A percentile compares a stretch with the other conserved stretches of the same genome.
phyloP scores from a whole-genome alignment of 371 early-diverging fungal genomes.

The Pancytospora philotis region DNA sequence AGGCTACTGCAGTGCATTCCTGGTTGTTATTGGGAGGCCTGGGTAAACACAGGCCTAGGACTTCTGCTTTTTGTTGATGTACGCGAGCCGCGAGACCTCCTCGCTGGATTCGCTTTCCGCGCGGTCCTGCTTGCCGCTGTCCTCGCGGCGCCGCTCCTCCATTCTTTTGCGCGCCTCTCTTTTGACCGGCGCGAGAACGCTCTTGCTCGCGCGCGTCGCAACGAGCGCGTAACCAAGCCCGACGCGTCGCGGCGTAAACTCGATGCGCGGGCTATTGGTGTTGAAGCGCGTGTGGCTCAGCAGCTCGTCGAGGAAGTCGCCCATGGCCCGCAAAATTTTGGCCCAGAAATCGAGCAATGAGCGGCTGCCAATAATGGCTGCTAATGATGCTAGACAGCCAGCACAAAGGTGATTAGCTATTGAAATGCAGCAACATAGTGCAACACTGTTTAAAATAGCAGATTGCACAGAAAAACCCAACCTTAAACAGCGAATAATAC shows the following conservation, averaged over 20 bases:
- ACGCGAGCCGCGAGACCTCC: not conserved
- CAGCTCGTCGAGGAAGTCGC: conserved; percentile 1
- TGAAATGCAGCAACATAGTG: too few relatives aligned
- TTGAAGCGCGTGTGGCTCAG: conserved; percentile 17
- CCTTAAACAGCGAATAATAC: too few relatives aligned
- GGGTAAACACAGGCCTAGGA: too few relatives aligned
- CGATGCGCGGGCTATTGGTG: conserved; percentile 12
- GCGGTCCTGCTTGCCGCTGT: not conserved
- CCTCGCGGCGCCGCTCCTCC: too few relatives aligned
- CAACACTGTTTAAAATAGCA: too few relatives aligned
- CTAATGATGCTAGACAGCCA: too few relatives aligned
- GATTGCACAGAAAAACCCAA: too few relatives aligned
- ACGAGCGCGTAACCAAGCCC: conserved; percentile 33
- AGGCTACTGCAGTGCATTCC: too few relatives aligned
- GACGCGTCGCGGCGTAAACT: conserved; percentile 20
- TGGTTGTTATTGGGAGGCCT: too few relatives aligned
- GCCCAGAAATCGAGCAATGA: not conserved
- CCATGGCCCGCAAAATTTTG: too few relatives aligned
- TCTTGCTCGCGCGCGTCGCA: not conserved
- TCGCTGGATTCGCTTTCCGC: conserved; percentile 2
- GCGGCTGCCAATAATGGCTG: not conserved
- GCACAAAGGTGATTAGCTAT: too few relatives aligned
- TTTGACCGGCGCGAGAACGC: conserved; percentile 5
- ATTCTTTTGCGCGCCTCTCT: not conserved
- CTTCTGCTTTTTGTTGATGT: conserved; percentile 3